Percentiles rank a stretch among this genome's conserved stretches.
These are phyloP conservation scores for Protomyces inundatus DNA, from an alignment of 1,139 yeast genomes.

Conservation along the genomic window DNA sequence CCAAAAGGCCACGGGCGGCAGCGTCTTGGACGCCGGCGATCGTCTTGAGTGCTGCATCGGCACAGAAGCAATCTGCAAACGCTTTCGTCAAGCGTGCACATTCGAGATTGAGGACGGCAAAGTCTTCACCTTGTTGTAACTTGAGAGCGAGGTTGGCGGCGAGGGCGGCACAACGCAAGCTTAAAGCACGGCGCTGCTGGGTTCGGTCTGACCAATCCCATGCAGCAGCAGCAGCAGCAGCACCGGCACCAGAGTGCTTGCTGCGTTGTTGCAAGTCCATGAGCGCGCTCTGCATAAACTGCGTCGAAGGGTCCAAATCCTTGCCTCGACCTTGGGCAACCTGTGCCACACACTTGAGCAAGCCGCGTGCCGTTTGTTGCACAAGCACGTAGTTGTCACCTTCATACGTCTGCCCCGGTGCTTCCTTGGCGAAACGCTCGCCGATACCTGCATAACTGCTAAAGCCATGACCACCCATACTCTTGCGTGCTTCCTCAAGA, in stretches of 20 bases:
- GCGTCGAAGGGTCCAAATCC: conserved; percentile 6
- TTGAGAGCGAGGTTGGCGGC: background rate
- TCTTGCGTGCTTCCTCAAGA: conserved; percentile 22
- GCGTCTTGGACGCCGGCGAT: background rate
- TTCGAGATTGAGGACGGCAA: conserved; percentile 9
- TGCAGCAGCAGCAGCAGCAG: background rate
- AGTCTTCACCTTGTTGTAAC: background rate
- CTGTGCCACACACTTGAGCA: conserved; percentile 1
- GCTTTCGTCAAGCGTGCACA: conserved; percentile 22
- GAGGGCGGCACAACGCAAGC: background rate
- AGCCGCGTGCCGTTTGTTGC: conserved; percentile 25
- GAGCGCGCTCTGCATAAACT: conserved; percentile 3
- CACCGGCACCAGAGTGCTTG: background rate
- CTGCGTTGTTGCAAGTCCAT: background rate
- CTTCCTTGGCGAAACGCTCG: conserved; percentile 21
- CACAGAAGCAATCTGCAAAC: conserved; percentile 6
- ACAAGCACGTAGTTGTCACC: conserved; percentile 22
- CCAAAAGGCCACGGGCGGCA: background rate
- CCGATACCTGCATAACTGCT: conserved; percentile 22
- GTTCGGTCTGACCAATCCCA: conserved; percentile 6
- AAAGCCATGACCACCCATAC: conserved; percentile 26
- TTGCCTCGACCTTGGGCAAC: background rate
- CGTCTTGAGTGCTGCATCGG: background rate
- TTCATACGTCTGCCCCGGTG: conserved; percentile 25
- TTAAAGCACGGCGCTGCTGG: background rate